These are phyloP conservation scores for Mallotus nudiflorus DNA, from an alignment of 345 rosid genomes.

Conservation along the genomic window DNA sequence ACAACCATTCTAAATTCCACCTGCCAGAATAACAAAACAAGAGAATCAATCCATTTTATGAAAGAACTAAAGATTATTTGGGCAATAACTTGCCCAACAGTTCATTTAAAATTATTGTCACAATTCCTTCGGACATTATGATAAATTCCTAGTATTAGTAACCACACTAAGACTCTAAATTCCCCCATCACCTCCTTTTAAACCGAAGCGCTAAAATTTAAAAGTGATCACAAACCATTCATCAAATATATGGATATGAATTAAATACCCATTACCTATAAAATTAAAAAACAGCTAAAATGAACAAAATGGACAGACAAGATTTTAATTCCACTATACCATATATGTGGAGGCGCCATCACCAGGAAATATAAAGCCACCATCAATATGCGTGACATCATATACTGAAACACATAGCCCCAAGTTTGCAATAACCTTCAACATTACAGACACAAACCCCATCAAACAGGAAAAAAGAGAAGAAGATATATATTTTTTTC, in stretches of 20 bases:
- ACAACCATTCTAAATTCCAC: slow-evolving; percentile 68
- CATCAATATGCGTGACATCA: slow-evolving; percentile 55
- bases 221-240: neutral
- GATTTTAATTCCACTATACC: slow-evolving; percentile 32
- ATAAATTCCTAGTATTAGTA: neutral
- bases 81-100: neutral
- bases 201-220: neutral
- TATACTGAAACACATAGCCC: slow-evolving; percentile 80
- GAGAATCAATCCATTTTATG: neutral
- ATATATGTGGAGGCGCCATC: slow-evolving; percentile 86
- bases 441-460: slow-evolving; percentile 15
- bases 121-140: too few relatives aligned
- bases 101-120: too few relatives aligned
- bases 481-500: too few relatives aligned
- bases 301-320: too few relatives aligned
- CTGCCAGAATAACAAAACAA: slow-evolving; percentile 39
- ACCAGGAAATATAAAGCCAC: slow-evolving; percentile 76
- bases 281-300: neutral
- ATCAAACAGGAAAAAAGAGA: neutral
- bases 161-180: neutral
- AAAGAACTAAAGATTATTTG: neutral
- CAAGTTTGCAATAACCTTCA: slow-evolving; percentile 67
- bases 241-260: too few relatives aligned
- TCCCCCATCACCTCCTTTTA: neutral
- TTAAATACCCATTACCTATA: too few relatives aligned